Conservation (phyloP, 106 monocot species). For the Iris macrosiphon region DNA sequence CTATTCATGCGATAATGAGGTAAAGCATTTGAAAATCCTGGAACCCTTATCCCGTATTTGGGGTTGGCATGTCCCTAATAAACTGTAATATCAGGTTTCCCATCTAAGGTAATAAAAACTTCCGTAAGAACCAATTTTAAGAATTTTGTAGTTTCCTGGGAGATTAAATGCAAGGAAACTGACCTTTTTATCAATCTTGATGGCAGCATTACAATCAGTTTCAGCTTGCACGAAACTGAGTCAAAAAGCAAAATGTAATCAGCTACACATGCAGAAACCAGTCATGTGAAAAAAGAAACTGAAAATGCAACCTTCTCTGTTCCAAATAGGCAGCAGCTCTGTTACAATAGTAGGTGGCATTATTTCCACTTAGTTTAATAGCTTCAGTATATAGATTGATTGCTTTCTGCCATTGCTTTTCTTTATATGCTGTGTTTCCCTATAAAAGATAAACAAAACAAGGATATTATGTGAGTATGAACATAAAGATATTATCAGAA, state of each 20-base stretch:
- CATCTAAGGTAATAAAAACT: no score
- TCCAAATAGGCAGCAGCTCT: conserved; percentile 97
- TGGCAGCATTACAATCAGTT: conserved; percentile 79
- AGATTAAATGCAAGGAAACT: conserved; percentile 4
- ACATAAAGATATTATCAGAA: not conserved
- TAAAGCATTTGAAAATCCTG: no score
- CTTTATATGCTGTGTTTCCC: conserved; percentile 91
- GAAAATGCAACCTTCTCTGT: conserved; percentile 55
- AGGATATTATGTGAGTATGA: not conserved
- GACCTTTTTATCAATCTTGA: conserved; percentile 91
- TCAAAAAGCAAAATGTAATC: conserved; percentile 6
- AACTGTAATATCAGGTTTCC: no score
- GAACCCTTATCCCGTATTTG: no score
- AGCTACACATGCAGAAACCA: not conserved
- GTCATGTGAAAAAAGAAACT: conserved; percentile 7
- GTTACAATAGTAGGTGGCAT: conserved; percentile 90
- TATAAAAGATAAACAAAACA: conserved; percentile 7
- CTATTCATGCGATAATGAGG: no score
- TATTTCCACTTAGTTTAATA: conserved; percentile 75
- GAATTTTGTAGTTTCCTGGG: no score
- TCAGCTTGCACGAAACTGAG: conserved; percentile 91
- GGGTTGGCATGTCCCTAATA: no score
- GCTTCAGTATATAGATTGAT: conserved; percentile 83
- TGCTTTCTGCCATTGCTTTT: conserved; percentile 95
- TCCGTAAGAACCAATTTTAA: no score